phyloP scores from a whole-genome alignment of 2,329 filamentous ascomycete species.

The Alternaria infectoria region DNA sequence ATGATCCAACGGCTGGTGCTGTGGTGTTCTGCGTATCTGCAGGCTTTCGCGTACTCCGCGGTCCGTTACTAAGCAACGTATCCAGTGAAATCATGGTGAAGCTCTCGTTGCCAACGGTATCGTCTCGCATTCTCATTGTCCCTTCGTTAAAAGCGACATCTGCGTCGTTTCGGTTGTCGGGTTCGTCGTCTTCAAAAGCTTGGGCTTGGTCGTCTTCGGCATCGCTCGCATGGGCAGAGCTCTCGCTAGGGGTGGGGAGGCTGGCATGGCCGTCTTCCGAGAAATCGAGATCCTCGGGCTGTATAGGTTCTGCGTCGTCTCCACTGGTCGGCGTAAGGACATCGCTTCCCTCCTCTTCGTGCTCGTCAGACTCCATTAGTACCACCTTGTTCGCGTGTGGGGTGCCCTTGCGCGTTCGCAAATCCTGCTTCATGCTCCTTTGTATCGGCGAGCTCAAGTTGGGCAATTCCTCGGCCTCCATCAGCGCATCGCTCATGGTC shows the following conservation, averaged over 20 bases:
- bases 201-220: not conserved
- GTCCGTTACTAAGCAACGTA: slow-evolving; percentile 49
- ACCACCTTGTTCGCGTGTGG: slow-evolving; percentile 31
- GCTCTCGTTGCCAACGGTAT: slow-evolving; percentile 56
- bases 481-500: slow-evolving; percentile 15
- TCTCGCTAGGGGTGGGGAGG: slow-evolving; percentile 8
- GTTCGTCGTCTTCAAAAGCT: slow-evolving; percentile 19
- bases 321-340: slow-evolving; percentile 34
- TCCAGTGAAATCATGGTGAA: slow-evolving; percentile 60
- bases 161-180: too few species aligned
- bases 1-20: slow-evolving; percentile 8
- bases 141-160: slow-evolving; percentile 40
- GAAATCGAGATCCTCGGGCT: not conserved
- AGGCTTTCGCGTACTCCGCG: slow-evolving; percentile 30
- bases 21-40: slow-evolving; percentile 9
- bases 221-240: slow-evolving; percentile 5
- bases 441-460: slow-evolving; percentile 17
- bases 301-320: slow-evolving; percentile 17
- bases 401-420: slow-evolving; percentile 36
- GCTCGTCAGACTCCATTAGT: slow-evolving; percentile 27
- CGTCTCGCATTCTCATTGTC: slow-evolving; percentile 47
- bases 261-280: not conserved
- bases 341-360: slow-evolving; percentile 27
- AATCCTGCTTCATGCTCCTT: slow-evolving; percentile 18
- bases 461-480: slow-evolving; percentile 10